phyloP scores from a whole-genome alignment of 805 yeast species.

The Teunomyces barrocoloradensis region DNA sequence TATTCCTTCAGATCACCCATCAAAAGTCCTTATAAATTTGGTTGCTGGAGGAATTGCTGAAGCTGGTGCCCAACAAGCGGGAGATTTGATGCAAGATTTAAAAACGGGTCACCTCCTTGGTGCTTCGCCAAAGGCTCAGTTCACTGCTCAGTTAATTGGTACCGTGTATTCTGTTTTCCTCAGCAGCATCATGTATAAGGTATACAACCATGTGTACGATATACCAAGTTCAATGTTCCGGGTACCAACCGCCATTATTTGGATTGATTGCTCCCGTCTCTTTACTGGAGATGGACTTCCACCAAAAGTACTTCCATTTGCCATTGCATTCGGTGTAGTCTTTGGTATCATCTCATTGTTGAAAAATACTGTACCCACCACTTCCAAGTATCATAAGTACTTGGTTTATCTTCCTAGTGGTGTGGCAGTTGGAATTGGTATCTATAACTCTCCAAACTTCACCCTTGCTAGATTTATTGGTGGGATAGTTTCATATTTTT shows the following conservation, averaged over 20 bases:
- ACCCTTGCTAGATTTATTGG: conserved; percentile 92
- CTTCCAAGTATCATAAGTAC: conserved; percentile 36
- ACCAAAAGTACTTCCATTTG: conserved; percentile 61
- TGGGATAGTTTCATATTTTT: conserved; percentile 63
- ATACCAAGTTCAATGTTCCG: conserved; percentile 82
- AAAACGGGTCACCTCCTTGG: conserved; percentile 91
- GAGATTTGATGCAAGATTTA: conserved; percentile 95
- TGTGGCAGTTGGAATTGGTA: conserved; percentile 96
- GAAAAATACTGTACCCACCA: conserved; percentile 53
- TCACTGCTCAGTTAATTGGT: conserved; percentile 85
- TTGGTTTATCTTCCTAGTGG: conserved; percentile 80
- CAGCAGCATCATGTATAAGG: conserved; percentile 77
- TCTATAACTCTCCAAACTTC: conserved; percentile 89
- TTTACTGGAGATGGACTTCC: conserved; percentile 93
- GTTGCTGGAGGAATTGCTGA: conserved; percentile 97
- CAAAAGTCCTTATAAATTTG: conserved; percentile 77
- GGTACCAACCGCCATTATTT: conserved; percentile 91
- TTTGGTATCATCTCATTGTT: conserved; percentile 70
- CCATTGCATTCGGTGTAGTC: conserved; percentile 58
- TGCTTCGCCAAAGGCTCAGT: conserved; percentile 91
- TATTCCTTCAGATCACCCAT: conserved; percentile 71
- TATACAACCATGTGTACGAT: conserved; percentile 77
- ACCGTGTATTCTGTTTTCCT: conserved; percentile 79
- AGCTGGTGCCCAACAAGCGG: conserved; percentile 99
- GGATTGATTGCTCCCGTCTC: conserved; percentile 94